Evolutionary conservation across 148 eudicot species (phyloP).

Genomic region (Limonium bicolor): DNA sequence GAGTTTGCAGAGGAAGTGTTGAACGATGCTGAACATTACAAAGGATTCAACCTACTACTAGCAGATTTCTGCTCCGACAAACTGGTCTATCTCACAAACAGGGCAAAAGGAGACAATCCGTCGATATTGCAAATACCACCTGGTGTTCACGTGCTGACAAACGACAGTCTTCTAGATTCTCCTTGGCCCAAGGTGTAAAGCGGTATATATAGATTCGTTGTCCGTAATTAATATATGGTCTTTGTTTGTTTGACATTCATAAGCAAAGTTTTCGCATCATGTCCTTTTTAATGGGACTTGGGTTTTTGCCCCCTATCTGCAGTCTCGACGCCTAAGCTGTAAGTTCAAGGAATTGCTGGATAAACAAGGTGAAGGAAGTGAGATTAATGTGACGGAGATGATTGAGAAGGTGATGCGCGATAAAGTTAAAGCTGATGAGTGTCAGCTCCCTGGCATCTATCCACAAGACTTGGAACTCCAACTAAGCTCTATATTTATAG

Average conservation of each 20-base stretch:
- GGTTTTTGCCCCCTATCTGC: constrained; percentile 1
- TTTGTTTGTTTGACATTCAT: neutral
- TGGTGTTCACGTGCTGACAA: constrained; percentile 73
- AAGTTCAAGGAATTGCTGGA: constrained; percentile 32
- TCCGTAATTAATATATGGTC: neutral
- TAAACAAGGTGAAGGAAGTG: constrained; percentile 11
- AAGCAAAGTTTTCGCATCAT: too few relatives aligned
- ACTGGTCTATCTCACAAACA: constrained; percentile 71
- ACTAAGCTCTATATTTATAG: constrained; percentile 60
- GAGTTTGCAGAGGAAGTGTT: constrained; percentile 54
- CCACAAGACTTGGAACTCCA: constrained; percentile 34
- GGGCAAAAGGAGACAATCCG: constrained; percentile 35
- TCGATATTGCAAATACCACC: constrained; percentile 32
- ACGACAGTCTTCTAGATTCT: constrained; percentile 59
- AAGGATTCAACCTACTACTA: constrained; percentile 63
- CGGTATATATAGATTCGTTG: neutral
- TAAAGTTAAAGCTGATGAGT: constrained; percentile 38
- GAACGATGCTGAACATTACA: constrained; percentile 40
- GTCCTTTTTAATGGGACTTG: neutral
- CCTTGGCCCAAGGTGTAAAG: constrained; percentile 71
- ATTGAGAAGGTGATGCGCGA: constrained; percentile 49
- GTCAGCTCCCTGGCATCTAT: constrained; percentile 32
- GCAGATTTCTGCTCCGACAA: constrained; percentile 41
- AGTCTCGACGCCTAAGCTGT: constrained; percentile 45
- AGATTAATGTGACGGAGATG: constrained; percentile 27